phyloP scores from a whole-genome alignment of 495 filamentous ascomycete species.

The Thozetella sp. region DNA sequence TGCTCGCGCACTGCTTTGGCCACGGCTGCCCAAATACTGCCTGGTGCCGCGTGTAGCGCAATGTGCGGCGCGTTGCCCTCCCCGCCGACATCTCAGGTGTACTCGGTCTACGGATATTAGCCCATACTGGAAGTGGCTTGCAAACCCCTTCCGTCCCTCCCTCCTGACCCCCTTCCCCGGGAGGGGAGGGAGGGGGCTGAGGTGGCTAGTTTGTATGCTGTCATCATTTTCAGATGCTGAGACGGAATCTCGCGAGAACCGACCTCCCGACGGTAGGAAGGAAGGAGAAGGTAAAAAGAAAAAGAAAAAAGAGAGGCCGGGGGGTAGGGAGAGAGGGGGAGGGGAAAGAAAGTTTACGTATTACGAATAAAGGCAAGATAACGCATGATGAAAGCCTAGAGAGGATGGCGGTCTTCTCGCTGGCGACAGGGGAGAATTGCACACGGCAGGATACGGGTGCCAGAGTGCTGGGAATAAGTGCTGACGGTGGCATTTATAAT shows the following conservation, averaged over 20 bases:
- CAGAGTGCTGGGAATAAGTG: conserved; percentile 1
- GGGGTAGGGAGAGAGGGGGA: conserved; percentile 7
- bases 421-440: neutral
- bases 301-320: neutral
- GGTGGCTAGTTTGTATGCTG: too few relatives aligned
- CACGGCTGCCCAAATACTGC: too few relatives aligned
- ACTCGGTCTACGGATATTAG: neutral
- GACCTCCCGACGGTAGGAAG: too few relatives aligned
- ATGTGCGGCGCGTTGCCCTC: too few relatives aligned
- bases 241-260: too few relatives aligned
- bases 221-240: too few relatives aligned
- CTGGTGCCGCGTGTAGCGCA: too few relatives aligned
- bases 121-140: neutral
- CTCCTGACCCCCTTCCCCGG: too few relatives aligned
- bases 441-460: neutral
- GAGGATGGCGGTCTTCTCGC: conserved; percentile 1
- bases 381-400: conserved; percentile 19
- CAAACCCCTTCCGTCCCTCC: neutral
- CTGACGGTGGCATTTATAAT: neutral
- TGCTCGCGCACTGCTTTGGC: too few relatives aligned
- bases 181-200: too few relatives aligned
- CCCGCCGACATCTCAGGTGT: too few relatives aligned
- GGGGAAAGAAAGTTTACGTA: neutral
- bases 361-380: conserved; percentile 22
- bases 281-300: neutral